phyloP scores from a whole-genome alignment of 305 asterid species.

The Solanum hybrid region DNA sequence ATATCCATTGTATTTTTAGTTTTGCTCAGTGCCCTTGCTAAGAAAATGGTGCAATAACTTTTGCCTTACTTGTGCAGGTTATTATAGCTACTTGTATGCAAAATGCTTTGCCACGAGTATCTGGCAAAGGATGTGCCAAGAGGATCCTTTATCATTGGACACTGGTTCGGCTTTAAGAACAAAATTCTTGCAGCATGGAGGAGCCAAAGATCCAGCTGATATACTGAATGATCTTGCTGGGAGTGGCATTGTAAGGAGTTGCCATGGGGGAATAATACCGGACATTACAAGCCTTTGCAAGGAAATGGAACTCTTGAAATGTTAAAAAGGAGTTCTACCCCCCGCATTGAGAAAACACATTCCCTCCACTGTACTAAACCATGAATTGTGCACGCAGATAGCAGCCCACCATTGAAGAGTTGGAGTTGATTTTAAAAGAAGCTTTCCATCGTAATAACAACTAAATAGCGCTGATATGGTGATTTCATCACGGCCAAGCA shows the following conservation, averaged over 20 bases:
- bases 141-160: slow-evolving; percentile 64
- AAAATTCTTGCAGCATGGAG: slow-evolving; percentile 79
- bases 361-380: background rate
- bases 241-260: slow-evolving; percentile 27
- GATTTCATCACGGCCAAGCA: background rate
- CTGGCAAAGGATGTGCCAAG: slow-evolving; percentile 66
- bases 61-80: slow-evolving; percentile 37
- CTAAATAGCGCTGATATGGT: background rate
- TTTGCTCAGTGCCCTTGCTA: background rate
- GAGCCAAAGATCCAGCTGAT: slow-evolving; percentile 78
- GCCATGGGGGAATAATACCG: slow-evolving; percentile 63
- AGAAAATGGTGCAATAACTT: background rate
- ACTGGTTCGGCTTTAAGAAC: slow-evolving; percentile 75
- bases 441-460: background rate
- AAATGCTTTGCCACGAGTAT: slow-evolving; percentile 81
- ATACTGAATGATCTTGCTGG: slow-evolving; percentile 78
- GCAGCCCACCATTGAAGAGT: background rate
- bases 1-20: background rate
- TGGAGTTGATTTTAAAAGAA: background rate
- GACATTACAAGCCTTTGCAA: slow-evolving; percentile 51
- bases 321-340: background rate
- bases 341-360: background rate
- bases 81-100: slow-evolving; percentile 95
- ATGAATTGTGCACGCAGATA: background rate
- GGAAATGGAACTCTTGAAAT: slow-evolving; percentile 47